Evolutionary conservation across 2,329 filamentous ascomycete genomes (phyloP).

Genomic region (Tolypocladium sp.): DNA sequence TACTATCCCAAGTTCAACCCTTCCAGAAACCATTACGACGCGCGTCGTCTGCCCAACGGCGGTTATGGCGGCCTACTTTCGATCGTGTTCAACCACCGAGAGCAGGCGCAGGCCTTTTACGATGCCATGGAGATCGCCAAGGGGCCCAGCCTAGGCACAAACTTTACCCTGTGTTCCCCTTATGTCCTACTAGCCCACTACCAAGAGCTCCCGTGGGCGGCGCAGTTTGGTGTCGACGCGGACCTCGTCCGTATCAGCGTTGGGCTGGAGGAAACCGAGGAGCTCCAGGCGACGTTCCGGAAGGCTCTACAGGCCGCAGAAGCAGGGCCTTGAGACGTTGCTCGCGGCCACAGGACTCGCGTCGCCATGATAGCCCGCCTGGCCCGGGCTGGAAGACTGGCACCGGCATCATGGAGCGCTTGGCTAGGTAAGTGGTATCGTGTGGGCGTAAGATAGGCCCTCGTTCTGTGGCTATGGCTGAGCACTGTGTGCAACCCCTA

Average conservation of each 20-base stretch:
- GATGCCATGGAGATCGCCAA: slow-evolving; percentile 83
- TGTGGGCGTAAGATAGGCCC: background rate
- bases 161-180: slow-evolving; percentile 87
- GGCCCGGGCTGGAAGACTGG: background rate
- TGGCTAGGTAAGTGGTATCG: background rate
- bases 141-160: slow-evolving; percentile 89
- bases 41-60: slow-evolving; percentile 60
- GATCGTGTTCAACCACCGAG: slow-evolving; percentile 63
- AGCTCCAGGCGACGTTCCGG: slow-evolving; percentile 55
- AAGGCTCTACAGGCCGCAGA: slow-evolving; percentile 56
- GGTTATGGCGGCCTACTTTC: slow-evolving; percentile 89
- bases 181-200: slow-evolving; percentile 92
- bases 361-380: too few species aligned
- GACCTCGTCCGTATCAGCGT: slow-evolving; percentile 81
- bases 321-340: background rate
- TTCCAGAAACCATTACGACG: slow-evolving; percentile 67
- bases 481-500: background rate
- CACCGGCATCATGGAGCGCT: background rate
- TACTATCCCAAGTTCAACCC: slow-evolving; percentile 80
- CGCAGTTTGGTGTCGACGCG: slow-evolving; percentile 69
- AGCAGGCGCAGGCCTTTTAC: slow-evolving; percentile 72
- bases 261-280: slow-evolving; percentile 69
- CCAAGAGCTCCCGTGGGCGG: slow-evolving; percentile 83
- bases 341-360: background rate
- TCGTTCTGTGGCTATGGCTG: background rate